These are phyloP conservation scores for Diaporthe amygdali DNA, from an alignment of 2,329 filamentous ascomycete species.

Conservation along the genomic window DNA sequence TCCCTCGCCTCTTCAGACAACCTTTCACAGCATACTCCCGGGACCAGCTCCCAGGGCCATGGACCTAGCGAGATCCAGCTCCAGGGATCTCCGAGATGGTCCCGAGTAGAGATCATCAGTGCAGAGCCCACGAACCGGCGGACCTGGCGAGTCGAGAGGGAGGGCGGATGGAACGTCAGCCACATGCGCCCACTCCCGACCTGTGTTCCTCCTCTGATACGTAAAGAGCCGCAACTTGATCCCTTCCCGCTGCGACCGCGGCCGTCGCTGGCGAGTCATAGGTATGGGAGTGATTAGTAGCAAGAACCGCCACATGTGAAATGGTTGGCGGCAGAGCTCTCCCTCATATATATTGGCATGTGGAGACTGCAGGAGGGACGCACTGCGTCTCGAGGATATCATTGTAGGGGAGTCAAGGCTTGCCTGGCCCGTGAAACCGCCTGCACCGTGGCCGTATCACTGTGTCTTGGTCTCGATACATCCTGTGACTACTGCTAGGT, in stretches of 20 bases:
- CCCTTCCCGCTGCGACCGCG: background rate
- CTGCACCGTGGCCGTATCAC: background rate
- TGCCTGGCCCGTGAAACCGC: background rate
- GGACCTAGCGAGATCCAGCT: background rate
- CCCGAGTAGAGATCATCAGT: background rate
- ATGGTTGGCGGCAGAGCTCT: background rate
- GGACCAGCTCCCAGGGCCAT: background rate
- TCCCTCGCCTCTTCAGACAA: background rate
- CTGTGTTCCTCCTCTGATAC: background rate
- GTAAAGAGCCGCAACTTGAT: background rate
- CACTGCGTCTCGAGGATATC: background rate
- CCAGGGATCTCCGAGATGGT: background rate
- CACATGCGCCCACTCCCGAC: background rate
- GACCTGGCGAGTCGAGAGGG: constrained; percentile 4
- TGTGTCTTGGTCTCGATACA: background rate
- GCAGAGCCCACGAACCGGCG: background rate
- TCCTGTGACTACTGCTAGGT: constrained; percentile 2
- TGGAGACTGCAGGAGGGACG: background rate
- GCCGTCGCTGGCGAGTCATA: constrained; percentile 5
- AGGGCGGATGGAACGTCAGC: constrained; percentile 2
- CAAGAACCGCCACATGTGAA: background rate
- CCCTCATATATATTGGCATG: background rate
- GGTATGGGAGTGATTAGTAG: background rate
- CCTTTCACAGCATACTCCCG: background rate
- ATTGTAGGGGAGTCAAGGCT: background rate